Base-by-base conservation (phyloP, 768 basidiomycete genomes). In the Mycena filopes region DNA sequence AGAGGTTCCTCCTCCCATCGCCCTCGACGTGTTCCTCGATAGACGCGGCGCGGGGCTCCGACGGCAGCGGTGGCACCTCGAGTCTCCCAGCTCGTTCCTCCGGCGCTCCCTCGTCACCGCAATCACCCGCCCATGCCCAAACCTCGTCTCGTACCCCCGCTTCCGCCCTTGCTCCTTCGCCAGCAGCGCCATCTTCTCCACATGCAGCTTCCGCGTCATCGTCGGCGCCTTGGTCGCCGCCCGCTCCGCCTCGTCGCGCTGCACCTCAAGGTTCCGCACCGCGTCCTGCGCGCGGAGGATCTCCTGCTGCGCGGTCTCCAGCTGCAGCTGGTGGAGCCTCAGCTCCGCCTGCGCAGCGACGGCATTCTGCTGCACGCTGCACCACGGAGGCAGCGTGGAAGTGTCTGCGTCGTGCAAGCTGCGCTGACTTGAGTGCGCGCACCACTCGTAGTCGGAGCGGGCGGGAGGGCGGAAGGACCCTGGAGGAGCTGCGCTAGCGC, bases 131-230 rank as follows among this genome's bases (percentile, higher is more conserved):
- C 89, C 89, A 53, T 88, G 87, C 40, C 79, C 76, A 18, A 86
- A 74, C 0, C 89, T 89, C 65, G 81, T 79, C 50, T 83, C 79
- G 63, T 74, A 81, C 1, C 82, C 82, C 60, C 77, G 67, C 55
- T 68, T 72, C 40, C 87, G 75, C 7, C 89, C 89, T 50, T 88
- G 83, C 68, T 89, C 87, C 43, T 81, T 79, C 3, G 90, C 90
- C 1, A 80, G 67, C 2, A 84, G 71, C 4, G 87, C 47, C 48
- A 84, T 69, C 40, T 80, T 83, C 74, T 89, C 84, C 58, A 88
- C 82, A 60, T 86, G 84, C 45, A 89, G 66, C 72, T 82, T 83
- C 28, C 89, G 78, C n/a, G 88, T 81, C 38, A 81, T 78, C n/a
- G 75, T 79, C 31, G 87, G 80, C 23, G 88, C 81, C 29, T 82